A percentile compares a stretch with the other conserved stretches of the same genome.
Evolutionary conservation across 2,329 filamentous ascomycete species (phyloP).

Genomic region (Fusarium sp.): DNA sequence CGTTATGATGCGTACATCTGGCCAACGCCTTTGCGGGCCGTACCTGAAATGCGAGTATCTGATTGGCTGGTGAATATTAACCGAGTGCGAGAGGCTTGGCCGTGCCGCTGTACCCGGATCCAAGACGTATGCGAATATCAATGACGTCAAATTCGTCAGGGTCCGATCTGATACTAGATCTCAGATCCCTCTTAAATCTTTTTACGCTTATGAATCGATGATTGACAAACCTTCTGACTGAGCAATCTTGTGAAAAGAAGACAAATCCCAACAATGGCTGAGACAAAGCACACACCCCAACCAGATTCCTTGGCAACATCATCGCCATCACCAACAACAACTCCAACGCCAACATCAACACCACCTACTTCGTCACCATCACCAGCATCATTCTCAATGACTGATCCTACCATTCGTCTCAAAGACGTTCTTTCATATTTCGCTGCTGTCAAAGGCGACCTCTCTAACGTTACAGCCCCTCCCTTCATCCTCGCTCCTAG

Average conservation of each 20-base stretch:
- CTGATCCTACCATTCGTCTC: slow-evolving; percentile 10
- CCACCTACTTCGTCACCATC: not conserved
- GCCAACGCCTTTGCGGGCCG: not conserved
- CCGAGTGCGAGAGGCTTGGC: slow-evolving; percentile 18
- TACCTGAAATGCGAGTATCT: rapidly evolving
- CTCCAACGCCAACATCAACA: not conserved
- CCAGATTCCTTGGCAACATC: slow-evolving; percentile 16
- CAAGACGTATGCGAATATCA: slow-evolving; percentile 21
- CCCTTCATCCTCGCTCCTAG: slow-evolving; percentile 64
- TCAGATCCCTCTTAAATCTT: slow-evolving; percentile 14
- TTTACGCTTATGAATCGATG: not conserved
- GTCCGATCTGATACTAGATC: slow-evolving; percentile 8
- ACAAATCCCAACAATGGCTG: not conserved
- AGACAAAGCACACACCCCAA: not conserved
- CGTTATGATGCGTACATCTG: not conserved
- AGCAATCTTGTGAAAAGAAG: not conserved
- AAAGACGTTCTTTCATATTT: slow-evolving; percentile 31
- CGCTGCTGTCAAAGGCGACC: slow-evolving; percentile 61
- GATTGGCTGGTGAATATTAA: not conserved
- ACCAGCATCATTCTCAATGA: slow-evolving; percentile 19
- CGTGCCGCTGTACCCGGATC: slow-evolving; percentile 22
- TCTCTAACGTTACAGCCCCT: slow-evolving; percentile 67
- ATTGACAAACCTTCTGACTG: not conserved
- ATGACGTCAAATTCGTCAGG: slow-evolving; percentile 26
- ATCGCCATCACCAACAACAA: not conserved